Evolutionary conservation across 768 basidiomycete species (phyloP).

Genomic region (Kwoniella newhampshirensis): DNA sequence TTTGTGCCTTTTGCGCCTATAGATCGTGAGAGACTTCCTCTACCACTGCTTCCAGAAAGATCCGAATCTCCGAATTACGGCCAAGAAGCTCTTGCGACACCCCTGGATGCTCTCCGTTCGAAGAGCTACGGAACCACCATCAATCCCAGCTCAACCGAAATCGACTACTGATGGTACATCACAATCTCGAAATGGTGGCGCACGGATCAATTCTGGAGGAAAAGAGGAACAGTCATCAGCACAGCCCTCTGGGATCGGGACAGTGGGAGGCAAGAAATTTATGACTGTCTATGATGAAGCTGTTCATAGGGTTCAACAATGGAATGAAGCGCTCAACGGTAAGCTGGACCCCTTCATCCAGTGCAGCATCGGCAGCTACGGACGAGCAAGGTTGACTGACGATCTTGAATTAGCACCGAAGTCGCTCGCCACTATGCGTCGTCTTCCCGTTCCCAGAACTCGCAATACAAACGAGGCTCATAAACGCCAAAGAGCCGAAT

Average conservation of each 20-base stretch:
- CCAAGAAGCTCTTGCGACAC: constrained; percentile 85
- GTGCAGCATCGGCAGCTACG: background rate
- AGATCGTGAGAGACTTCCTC: constrained; percentile 91
- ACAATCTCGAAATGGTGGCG: constrained; percentile 7
- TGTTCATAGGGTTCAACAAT: constrained; percentile 92
- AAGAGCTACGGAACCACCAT: constrained; percentile 62
- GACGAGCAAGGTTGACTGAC: background rate
- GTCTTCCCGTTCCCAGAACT: constrained; percentile 25
- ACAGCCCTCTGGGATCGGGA: constrained; percentile 46
- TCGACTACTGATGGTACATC: constrained; percentile 9
- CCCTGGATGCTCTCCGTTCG: constrained; percentile 92
- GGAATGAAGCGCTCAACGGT: constrained; percentile 98
- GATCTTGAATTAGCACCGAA: constrained; percentile 51
- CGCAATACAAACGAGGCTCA: constrained; percentile 20
- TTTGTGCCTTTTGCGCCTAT: background rate
- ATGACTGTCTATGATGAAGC: constrained; percentile 81
- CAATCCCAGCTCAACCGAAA: constrained; percentile 6
- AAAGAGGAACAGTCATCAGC: constrained; percentile 10
- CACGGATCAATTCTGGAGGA: constrained; percentile 22
- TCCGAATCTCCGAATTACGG: constrained; percentile 86
- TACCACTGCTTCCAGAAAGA: constrained; percentile 99
- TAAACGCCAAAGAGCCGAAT: constrained; percentile 4
- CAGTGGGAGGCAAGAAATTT: constrained; percentile 53
- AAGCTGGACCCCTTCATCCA: constrained; percentile 32
- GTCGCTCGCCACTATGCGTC: constrained; percentile 40